phyloP scores from a whole-genome alignment of 148 eudicot species.

The Fagopyrum esculentum region DNA sequence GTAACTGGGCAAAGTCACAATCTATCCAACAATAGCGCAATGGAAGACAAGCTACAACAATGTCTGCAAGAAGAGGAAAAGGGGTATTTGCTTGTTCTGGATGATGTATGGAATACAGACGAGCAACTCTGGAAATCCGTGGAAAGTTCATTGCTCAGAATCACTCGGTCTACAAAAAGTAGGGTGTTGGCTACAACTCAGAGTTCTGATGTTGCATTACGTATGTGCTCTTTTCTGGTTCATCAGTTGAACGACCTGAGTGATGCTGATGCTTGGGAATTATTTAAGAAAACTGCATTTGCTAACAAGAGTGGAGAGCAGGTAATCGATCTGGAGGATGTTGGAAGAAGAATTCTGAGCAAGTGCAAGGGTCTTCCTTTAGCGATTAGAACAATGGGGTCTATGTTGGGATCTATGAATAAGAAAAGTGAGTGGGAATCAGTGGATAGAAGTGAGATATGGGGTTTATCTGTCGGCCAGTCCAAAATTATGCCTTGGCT shows the following conservation, averaged over 20 bases:
- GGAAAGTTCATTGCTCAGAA: background rate
- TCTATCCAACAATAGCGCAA: background rate
- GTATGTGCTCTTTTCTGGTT: background rate
- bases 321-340: background rate
- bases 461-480: background rate
- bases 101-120: conserved; percentile 2
- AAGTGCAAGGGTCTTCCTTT: background rate
- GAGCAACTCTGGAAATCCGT: background rate
- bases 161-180: background rate
- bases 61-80: background rate
- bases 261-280: background rate
- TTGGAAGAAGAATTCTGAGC: background rate
- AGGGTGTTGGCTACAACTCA: conserved; percentile 3
- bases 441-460: background rate
- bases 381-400: background rate
- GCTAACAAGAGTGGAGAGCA: background rate
- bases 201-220: background rate
- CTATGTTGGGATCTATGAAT: background rate
- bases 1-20: background rate
- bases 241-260: background rate
- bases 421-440: background rate
- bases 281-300: background rate
- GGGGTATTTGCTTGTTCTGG: conserved; percentile 7
- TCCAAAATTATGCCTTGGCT: background rate
- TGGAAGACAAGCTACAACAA: conserved; percentile 2